Conservation (phyloP, 2,329 filamentous ascomycete species). For the Claviceps maximensis region DNA sequence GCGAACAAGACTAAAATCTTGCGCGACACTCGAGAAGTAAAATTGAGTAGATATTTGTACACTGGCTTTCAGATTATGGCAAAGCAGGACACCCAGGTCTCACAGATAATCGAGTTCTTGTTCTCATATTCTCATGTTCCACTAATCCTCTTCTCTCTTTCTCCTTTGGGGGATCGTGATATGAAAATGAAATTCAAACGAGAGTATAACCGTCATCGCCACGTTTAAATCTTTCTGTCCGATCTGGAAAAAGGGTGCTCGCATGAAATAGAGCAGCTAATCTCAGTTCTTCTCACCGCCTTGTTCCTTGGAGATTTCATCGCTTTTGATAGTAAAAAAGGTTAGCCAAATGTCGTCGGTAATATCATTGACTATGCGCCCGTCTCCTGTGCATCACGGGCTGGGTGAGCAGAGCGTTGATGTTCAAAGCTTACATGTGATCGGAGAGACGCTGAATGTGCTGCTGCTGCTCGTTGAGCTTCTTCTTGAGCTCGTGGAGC, state of each 20-base stretch:
- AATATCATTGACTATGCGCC: slow-evolving; percentile 7
- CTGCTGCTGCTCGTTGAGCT: slow-evolving; percentile 62
- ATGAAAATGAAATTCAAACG: neutral
- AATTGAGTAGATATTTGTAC: slow-evolving; percentile 22
- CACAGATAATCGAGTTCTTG: slow-evolving; percentile 8
- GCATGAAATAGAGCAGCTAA: neutral
- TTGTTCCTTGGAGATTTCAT: slow-evolving; percentile 62
- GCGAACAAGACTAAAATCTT: slow-evolving; percentile 6
- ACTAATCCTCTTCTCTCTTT: neutral
- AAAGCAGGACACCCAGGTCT: slow-evolving; percentile 10
- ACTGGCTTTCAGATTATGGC: slow-evolving; percentile 21
- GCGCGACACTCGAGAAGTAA: slow-evolving; percentile 10
- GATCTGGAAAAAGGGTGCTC: neutral
- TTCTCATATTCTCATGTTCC: slow-evolving; percentile 7
- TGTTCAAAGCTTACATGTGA: slow-evolving; percentile 54
- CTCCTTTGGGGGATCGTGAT: neutral
- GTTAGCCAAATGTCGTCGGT: slow-evolving; percentile 3
- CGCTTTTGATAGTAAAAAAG: slow-evolving; percentile 41
- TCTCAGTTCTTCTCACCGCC: slow-evolving; percentile 52
- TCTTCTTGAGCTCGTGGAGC: slow-evolving; percentile 62
- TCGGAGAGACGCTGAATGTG: slow-evolving; percentile 76
- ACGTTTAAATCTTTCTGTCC: neutral
- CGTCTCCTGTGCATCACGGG: neutral
- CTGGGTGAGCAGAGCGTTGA: neutral
- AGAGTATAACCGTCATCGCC: neutral